A percentile compares a stretch with the other conserved stretches of the same genome.
Evolutionary conservation across 2,329 filamentous ascomycete species (phyloP).

Genomic region (Aspergillus melleus): DNA sequence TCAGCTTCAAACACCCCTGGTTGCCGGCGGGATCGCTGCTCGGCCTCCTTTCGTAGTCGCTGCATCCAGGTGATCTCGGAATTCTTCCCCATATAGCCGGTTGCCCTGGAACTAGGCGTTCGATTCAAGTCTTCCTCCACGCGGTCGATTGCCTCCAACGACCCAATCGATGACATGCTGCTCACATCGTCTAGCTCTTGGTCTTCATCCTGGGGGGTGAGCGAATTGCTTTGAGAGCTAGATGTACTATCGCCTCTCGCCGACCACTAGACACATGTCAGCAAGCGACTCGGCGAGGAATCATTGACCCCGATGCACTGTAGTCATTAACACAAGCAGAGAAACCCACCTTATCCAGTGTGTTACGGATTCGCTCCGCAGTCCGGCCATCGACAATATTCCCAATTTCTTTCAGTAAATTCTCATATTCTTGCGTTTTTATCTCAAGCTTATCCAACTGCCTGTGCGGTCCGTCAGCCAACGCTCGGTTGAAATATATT

Average conservation of each 20-base stretch:
- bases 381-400: conserved; percentile 33
- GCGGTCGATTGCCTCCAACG: conserved; percentile 46
- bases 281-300: background rate
- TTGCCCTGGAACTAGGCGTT: conserved; percentile 36
- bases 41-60: conserved; percentile 40
- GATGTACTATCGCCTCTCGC: conserved; percentile 19
- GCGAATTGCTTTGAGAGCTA: conserved; percentile 29
- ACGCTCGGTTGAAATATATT: conserved; percentile 2
- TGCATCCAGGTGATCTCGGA: conserved; percentile 50
- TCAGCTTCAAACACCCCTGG: conserved; percentile 30
- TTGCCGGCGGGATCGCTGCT: conserved; percentile 31
- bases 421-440: conserved; percentile 40
- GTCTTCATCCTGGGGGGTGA: conserved; percentile 30
- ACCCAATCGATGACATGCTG: conserved; percentile 40
- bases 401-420: conserved; percentile 38
- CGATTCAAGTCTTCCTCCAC: conserved; percentile 47
- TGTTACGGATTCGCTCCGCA: conserved; percentile 35
- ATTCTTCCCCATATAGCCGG: conserved; percentile 48
- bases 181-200: conserved; percentile 27
- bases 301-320: background rate
- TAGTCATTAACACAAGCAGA: background rate
- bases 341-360: conserved; percentile 39
- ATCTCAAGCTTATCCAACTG: conserved; percentile 35
- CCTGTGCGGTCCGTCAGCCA: conserved; percentile 15
- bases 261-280: conserved; percentile 22